phyloP scores from a whole-genome alignment of 768 basidiomycete genomes.

The Symmetrospora coprosmae region DNA sequence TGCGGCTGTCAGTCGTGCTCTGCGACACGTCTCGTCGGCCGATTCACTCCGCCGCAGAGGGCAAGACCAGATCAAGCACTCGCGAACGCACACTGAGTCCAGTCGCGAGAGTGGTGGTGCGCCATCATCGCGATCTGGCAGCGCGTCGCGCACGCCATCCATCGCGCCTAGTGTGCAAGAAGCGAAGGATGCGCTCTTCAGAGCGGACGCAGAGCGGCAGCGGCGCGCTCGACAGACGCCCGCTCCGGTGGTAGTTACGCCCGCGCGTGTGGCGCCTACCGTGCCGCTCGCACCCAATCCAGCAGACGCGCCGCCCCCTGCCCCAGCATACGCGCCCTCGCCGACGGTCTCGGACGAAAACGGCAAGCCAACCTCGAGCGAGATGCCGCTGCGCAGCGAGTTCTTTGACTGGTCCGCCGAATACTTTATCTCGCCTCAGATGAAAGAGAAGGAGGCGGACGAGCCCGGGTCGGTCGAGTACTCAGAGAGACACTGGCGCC shows the following conservation, averaged over 20 bases:
- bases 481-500: conserved; percentile 90
- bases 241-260: conserved; percentile 2
- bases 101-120: background rate
- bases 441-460: conserved; percentile 88
- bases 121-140: background rate
- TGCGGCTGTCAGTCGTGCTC: background rate
- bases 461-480: conserved; percentile 88
- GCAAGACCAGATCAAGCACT: background rate
- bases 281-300: background rate
- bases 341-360: background rate
- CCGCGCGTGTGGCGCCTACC: background rate
- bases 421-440: conserved; percentile 96
- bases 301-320: background rate
- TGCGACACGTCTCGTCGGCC: background rate
- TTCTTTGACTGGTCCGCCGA: conserved; percentile 95
- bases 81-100: too few relatives aligned
- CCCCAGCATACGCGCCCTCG: background rate
- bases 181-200: background rate
- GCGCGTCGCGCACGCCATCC: background rate
- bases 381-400: conserved; percentile 67
- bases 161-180: background rate
- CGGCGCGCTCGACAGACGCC: conserved; percentile 2
- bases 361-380: conserved; percentile 6
- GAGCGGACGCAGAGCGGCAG: background rate
- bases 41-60: background rate